Percentiles rank a stretch among this genome's conserved stretches.
Conservation (phyloP, 176 grass and related monocot genomes). For the Ensete ventricosum region DNA sequence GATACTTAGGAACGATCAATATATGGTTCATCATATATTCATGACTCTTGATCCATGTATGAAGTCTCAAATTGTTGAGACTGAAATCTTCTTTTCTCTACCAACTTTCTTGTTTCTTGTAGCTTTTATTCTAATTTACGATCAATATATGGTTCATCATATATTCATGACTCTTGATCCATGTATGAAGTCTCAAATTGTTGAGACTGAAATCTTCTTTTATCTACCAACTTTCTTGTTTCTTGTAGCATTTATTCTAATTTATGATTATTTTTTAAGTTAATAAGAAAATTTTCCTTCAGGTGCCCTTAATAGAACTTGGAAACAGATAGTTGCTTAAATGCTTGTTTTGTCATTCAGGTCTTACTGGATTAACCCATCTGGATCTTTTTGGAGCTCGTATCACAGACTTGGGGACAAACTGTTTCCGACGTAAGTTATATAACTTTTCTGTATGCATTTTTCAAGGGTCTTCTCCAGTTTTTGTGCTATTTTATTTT, state of each 20-base stretch:
- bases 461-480: neutral
- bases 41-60: neutral
- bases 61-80: too few species aligned
- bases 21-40: neutral
- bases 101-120: neutral
- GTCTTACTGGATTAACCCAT: conserved; percentile 81
- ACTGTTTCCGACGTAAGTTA: conserved; percentile 68
- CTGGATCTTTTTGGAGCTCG: conserved; percentile 93
- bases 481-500: neutral
- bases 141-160: neutral
- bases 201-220: too few species aligned
- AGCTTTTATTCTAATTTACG: neutral
- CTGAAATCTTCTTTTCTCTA: too few species aligned
- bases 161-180: neutral
- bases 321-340: neutral
- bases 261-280: neutral
- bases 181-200: neutral
- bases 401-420: conserved; percentile 73
- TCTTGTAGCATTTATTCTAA: neutral
- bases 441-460: neutral
- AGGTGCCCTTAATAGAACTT: neutral
- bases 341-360: conserved; percentile 28
- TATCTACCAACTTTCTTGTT: neutral
- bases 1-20: neutral
- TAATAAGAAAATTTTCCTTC: neutral